Percentiles rank a stretch among this genome's conserved stretches.
Evolutionary conservation across 2,329 filamentous ascomycete species (phyloP).

Genomic region (Scedosporium dehoogii): DNA sequence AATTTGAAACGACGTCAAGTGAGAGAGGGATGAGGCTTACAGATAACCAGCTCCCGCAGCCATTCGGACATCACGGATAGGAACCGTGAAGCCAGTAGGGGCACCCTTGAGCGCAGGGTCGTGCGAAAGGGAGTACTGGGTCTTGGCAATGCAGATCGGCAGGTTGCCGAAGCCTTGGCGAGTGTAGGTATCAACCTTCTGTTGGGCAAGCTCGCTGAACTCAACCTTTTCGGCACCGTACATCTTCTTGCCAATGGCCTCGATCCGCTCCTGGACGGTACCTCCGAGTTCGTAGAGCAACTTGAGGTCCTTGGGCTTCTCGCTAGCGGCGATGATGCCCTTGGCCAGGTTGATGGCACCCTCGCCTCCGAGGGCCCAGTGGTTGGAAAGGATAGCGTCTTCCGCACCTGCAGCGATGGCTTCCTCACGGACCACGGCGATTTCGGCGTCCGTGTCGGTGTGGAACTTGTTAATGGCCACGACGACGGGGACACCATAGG

Average conservation of each 20-base stretch:
- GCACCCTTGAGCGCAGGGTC: conserved; percentile 91
- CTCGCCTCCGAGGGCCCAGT: conserved; percentile 92
- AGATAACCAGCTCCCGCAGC: conserved; percentile 90
- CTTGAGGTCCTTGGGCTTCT: conserved; percentile 79
- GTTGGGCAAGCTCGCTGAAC: conserved; percentile 87
- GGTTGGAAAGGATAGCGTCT: conserved; percentile 86
- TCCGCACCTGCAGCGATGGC: conserved; percentile 85
- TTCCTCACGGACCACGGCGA: conserved; percentile 81
- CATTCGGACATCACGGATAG: conserved; percentile 87
- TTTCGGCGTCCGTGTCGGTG: conserved; percentile 87
- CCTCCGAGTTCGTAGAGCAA: conserved; percentile 76
- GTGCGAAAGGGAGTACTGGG: conserved; percentile 92
- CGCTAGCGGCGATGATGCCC: conserved; percentile 71
- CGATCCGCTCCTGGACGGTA: conserved; percentile 78
- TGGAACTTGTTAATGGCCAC: conserved; percentile 96
- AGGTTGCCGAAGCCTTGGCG: conserved; percentile 85
- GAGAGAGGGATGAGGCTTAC: conserved; percentile 35
- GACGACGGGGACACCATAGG: conserved; percentile 86
- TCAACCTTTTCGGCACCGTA: conserved; percentile 86
- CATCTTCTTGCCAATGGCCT: conserved; percentile 84
- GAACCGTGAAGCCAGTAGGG: conserved; percentile 86
- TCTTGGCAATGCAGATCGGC: conserved; percentile 96
- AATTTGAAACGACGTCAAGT: not conserved
- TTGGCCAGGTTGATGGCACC: conserved; percentile 84
- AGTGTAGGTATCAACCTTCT: conserved; percentile 93